Evolutionary conservation across 352 stramenopile species (phyloP).

Genomic region (Globisporangium uncinulatum): DNA sequence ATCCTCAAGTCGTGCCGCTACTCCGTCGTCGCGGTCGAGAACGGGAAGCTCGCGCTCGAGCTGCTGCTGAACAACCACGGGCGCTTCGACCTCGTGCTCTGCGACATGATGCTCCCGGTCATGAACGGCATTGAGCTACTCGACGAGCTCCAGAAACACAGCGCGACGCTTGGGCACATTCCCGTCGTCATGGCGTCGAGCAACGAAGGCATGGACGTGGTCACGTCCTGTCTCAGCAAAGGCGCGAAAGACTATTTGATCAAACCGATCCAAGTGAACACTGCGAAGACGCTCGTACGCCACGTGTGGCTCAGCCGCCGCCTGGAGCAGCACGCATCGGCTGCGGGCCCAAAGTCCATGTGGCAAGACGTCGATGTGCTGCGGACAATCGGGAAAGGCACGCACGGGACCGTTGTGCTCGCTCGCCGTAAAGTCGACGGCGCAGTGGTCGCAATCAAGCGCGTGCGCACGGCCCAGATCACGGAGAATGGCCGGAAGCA

Average conservation of each 20-base stretch:
- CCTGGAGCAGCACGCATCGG: slow-evolving; percentile 52
- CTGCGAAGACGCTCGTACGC: slow-evolving; percentile 84
- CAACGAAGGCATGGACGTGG: slow-evolving; percentile 89
- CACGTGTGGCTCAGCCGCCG: slow-evolving; percentile 82
- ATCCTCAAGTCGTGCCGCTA: slow-evolving; percentile 87
- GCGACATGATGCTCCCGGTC: slow-evolving; percentile 87
- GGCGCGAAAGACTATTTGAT: slow-evolving; percentile 89
- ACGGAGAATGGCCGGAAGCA: slow-evolving; percentile 83
- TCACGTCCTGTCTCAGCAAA: slow-evolving; percentile 85
- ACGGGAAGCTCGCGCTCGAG: slow-evolving; percentile 71
- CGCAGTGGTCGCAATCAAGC: slow-evolving; percentile 81
- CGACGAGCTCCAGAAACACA: slow-evolving; percentile 75
- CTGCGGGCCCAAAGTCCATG: slow-evolving; percentile 55
- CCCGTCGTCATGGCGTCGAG: slow-evolving; percentile 88
- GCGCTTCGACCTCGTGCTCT: slow-evolving; percentile 85
- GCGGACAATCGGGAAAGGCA: slow-evolving; percentile 83
- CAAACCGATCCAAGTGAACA: slow-evolving; percentile 89
- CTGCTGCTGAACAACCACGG: slow-evolving; percentile 60
- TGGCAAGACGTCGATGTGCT: slow-evolving; percentile 85
- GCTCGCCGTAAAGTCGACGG: slow-evolving; percentile 70
- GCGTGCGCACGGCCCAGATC: slow-evolving; percentile 71
- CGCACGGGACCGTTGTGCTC: slow-evolving; percentile 80
- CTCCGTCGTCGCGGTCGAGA: slow-evolving; percentile 79
- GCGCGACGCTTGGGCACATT: slow-evolving; percentile 62
- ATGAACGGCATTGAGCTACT: slow-evolving; percentile 87